Evolutionary conservation across 768 basidiomycete genomes (phyloP), one percentile per base, ranked within the genome.

Genomic region (Podaxis sp.): DNA sequence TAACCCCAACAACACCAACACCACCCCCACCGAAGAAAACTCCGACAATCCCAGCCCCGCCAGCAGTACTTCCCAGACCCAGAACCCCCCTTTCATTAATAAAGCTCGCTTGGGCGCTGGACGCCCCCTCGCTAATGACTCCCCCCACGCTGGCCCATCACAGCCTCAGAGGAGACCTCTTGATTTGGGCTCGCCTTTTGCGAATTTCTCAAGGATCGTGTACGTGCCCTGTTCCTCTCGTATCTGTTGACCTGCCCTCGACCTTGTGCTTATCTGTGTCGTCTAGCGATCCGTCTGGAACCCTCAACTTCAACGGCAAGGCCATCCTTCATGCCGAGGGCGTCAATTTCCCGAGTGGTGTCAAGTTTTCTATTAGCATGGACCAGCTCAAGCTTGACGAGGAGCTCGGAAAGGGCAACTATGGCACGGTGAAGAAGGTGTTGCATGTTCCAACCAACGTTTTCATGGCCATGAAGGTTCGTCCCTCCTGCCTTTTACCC

Each of bases 381-480:
- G 85, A 86, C 62, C 90, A 99, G 72, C 84, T 99, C 60, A 84
- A 91, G 66, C 83, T 99, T 62, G 82, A 91, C 64, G 95, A 98
- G 70, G 97, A 99, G 75, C 84, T 99, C 57, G 97, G 97, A 37
- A 89, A 88, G 70, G 97, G 97, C 37, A 97, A 97, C 74, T 99
- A 99, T 70, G 97, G 97, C 48, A 96, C 95, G 2, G 97, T 99
- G 3, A 95, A 96, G 80, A 93, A 91, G 73, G 96, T 98, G 1
- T 78, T 94, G 38, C 96, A 99, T 72, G 91, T 85, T 64, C 96
- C 96, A 3, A 98, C 94, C 8, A 96, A 95, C 58, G 94, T 98
- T 50, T 84, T 85, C 63, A 98, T 99, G 96, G 96, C 96, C 12
- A 96, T 99, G 95, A 99, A 99, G 89, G 96, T 96, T 57, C 55